Conservation (phyloP, 2,329 filamentous ascomycete species). For the Emericellopsis cladophorae region DNA sequence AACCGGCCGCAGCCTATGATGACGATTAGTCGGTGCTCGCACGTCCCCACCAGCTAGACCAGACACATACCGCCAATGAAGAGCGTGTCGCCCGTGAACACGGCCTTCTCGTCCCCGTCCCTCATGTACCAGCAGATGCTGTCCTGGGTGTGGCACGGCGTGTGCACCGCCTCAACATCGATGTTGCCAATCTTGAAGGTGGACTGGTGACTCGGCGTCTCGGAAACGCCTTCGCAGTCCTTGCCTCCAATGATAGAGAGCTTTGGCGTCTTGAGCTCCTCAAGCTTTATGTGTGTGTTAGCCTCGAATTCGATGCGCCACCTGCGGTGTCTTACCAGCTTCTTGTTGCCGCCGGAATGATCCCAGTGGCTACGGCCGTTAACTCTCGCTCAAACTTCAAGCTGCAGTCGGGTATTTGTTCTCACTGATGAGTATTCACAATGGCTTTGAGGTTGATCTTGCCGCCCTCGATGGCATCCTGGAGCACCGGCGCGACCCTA, state of each 20-base stretch:
- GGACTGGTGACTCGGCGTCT: slow-evolving; percentile 62
- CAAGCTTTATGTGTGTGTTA: slow-evolving; percentile 13
- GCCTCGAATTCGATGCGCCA: slow-evolving; percentile 1
- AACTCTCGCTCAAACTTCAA: neutral
- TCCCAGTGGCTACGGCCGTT: slow-evolving; percentile 65
- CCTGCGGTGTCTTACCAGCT: slow-evolving; percentile 45
- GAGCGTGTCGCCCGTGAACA: slow-evolving; percentile 93
- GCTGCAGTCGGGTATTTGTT: slow-evolving; percentile 3
- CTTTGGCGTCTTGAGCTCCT: slow-evolving; percentile 39
- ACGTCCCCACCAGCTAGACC: slow-evolving; percentile 2
- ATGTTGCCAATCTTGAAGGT: slow-evolving; percentile 77
- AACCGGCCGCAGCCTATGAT: slow-evolving; percentile 75
- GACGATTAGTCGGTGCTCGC: neutral
- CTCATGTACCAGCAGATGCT: slow-evolving; percentile 93
- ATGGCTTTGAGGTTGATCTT: slow-evolving; percentile 78
- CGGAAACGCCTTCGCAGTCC: slow-evolving; percentile 69
- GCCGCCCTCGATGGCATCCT: slow-evolving; percentile 57
- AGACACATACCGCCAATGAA: slow-evolving; percentile 69
- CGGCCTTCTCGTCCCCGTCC: slow-evolving; percentile 60
- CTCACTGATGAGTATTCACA: slow-evolving; percentile 94
- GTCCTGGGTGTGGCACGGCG: slow-evolving; percentile 95
- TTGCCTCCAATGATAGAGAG: slow-evolving; percentile 78
- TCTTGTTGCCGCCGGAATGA: slow-evolving; percentile 82
- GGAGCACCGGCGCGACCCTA: slow-evolving; percentile 52
- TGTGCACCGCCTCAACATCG: slow-evolving; percentile 76